Base-by-base conservation (phyloP, 2,329 filamentous ascomycete genomes). In the Metarhizium anisopliae region DNA sequence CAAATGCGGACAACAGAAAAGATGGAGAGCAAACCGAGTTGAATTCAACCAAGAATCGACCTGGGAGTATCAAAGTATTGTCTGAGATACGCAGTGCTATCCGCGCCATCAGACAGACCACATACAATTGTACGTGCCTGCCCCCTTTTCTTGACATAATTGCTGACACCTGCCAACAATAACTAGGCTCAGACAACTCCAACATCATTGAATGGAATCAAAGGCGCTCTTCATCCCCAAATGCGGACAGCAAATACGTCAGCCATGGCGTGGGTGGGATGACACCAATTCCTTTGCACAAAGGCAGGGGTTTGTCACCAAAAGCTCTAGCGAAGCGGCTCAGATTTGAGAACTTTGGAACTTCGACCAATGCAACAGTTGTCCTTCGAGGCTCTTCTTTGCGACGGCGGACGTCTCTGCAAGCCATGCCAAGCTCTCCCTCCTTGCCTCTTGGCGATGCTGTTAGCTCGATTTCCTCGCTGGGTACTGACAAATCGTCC, bases 31-130 rank as follows among this genome's bases (percentile, higher is more conserved):
- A 14, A 20, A 62, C 59, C 4, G 52, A 51, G 6, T 55, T 57
- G 4, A 58, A 59, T 43, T 54, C 47, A 1, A 35, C 63, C 25
- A 70, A 62, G 51, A 55, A 64, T n/a, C 64, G 63, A 38, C 63
- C 61, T 20, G 62, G 61, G 6, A 62, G 65, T 38, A 66, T 68
- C 11, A 67, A 60, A 38, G 67, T 70, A 4, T 70, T 70, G 67
- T 67, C 66, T 6, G 70, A 71, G 40, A 66, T 72, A 29, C 64
- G 68, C 3, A 63, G 63, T 14, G 70, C 66, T 20, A 64, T 72
- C 53, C 68, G 60, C 47, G 68, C 63, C 2, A 66, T 72, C 29
- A 63, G 66, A 20, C 65, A 63, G 53, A 66, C 59, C n/a, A 64
- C 66, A 32, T 63, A 60, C 7, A 63, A 61, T 47, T 63, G 63